phyloP scores from a whole-genome alignment of 139 green algal species.

The Microglena sp. region DNA sequence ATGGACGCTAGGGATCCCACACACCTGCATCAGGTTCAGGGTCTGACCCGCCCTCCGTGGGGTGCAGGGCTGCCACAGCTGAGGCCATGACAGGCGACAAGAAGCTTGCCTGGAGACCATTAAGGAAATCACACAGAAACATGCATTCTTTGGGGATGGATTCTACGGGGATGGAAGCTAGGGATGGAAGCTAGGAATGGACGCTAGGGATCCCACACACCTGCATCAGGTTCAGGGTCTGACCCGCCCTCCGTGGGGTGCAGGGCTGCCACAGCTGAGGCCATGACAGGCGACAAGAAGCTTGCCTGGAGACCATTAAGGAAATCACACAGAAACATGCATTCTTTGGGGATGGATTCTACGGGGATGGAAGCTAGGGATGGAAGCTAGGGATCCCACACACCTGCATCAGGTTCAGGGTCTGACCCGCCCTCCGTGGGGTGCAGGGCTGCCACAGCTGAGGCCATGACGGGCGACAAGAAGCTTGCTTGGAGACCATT shows the following conservation, averaged over 20 bases:
- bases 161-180: background rate
- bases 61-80: background rate
- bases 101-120: constrained; percentile 31
- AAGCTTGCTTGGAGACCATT: constrained; percentile 64
- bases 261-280: background rate
- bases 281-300: background rate
- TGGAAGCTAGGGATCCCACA: background rate
- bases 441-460: background rate
- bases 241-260: no score
- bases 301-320: constrained; percentile 68
- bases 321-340: constrained; percentile 79
- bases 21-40: background rate
- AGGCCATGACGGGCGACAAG: background rate
- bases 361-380: background rate
- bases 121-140: constrained; percentile 78
- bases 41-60: background rate
- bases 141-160: constrained; percentile 51
- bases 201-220: background rate
- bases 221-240: background rate
- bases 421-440: background rate
- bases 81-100: background rate
- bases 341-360: constrained; percentile 34
- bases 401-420: background rate
- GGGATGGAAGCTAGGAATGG: background rate
- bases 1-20: background rate